Conservation (phyloP, 345 rosid species). For the Alliaria petiolata region DNA sequence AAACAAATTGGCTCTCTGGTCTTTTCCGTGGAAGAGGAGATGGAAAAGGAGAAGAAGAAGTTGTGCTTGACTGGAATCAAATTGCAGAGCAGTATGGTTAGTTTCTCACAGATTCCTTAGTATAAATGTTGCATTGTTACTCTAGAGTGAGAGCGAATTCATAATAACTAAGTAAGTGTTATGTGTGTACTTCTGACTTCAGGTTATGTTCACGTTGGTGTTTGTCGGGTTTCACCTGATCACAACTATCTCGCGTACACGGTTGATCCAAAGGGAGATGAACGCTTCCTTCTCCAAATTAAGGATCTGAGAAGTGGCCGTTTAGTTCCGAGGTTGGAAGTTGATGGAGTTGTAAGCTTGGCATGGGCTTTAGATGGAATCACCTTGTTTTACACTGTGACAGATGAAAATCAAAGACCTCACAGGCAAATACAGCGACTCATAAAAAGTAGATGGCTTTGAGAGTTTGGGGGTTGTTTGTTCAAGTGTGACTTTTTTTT, state of each 20-base stretch:
- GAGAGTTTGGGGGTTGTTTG: slow-evolving; percentile 1
- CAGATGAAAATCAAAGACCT: slow-evolving; percentile 72
- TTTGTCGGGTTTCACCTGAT: slow-evolving; percentile 86
- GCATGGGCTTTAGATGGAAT: slow-evolving; percentile 84
- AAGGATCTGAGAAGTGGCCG: slow-evolving; percentile 61
- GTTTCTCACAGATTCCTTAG: slow-evolving; percentile 6
- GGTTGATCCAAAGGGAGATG: slow-evolving; percentile 62
- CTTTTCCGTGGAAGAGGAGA: slow-evolving; percentile 30
- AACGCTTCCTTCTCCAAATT: slow-evolving; percentile 68
- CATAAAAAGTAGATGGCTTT: background rate
- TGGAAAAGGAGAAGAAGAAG: slow-evolving; percentile 47
- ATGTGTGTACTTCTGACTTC: background rate
- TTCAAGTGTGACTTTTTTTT: slow-evolving; percentile 12
- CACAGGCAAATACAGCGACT: slow-evolving; percentile 45
- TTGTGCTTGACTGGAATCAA: slow-evolving; percentile 88
- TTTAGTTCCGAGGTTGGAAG: slow-evolving; percentile 46
- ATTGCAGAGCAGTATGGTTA: slow-evolving; percentile 72
- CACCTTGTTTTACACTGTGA: slow-evolving; percentile 63
- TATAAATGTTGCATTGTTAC: background rate
- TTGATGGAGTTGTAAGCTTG: slow-evolving; percentile 71
- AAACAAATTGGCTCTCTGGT: slow-evolving; percentile 38
- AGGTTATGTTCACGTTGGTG: slow-evolving; percentile 87
- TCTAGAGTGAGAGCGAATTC: background rate
- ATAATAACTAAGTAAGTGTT: background rate
- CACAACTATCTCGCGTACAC: slow-evolving; percentile 85